Conservation (phyloP, 805 yeast genomes). For the Kregervanrija pseudodelftensis region DNA sequence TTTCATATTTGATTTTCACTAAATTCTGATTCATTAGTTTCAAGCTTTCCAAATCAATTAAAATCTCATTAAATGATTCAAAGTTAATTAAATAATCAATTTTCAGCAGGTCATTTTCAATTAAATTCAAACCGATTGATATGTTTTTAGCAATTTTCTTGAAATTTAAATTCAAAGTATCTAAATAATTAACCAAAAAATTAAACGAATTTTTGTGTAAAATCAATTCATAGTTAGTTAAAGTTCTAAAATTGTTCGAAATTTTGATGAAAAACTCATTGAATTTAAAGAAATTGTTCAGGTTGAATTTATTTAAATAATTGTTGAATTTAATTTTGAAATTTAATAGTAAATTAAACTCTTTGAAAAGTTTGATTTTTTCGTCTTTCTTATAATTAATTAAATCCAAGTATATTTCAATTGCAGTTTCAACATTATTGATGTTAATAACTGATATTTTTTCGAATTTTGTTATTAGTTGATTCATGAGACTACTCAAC, state of each 20-base stretch:
- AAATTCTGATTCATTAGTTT: constrained; percentile 23
- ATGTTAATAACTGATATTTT: constrained; percentile 3
- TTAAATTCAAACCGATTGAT: constrained; percentile 14
- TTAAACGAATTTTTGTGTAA: background rate
- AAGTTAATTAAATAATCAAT: constrained; percentile 3
- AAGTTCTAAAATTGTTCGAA: background rate
- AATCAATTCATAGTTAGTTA: background rate
- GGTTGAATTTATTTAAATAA: constrained; percentile 2
- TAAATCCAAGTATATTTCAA: constrained; percentile 1
- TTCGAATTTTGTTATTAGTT: constrained; percentile 9
- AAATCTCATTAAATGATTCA: constrained; percentile 21
- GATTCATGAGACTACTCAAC: constrained; percentile 10
- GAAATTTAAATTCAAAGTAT: background rate
- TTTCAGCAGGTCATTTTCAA: constrained; percentile 13
- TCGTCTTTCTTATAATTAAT: constrained; percentile 4
- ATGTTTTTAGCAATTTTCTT: constrained; percentile 27
- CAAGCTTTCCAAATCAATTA: constrained; percentile 31
- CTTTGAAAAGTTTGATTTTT: constrained; percentile 3
- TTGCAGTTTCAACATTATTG: background rate
- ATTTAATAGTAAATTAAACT: constrained; percentile 1
- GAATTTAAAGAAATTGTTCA: constrained; percentile 6
- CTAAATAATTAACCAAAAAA: background rate
- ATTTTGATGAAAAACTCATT: constrained; percentile 1
- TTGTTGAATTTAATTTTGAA: constrained; percentile 6
- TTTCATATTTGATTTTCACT: constrained; percentile 8